Base-by-base conservation (phyloP, 768 basidiomycete genomes). In the Mycena indigotica region DNA sequence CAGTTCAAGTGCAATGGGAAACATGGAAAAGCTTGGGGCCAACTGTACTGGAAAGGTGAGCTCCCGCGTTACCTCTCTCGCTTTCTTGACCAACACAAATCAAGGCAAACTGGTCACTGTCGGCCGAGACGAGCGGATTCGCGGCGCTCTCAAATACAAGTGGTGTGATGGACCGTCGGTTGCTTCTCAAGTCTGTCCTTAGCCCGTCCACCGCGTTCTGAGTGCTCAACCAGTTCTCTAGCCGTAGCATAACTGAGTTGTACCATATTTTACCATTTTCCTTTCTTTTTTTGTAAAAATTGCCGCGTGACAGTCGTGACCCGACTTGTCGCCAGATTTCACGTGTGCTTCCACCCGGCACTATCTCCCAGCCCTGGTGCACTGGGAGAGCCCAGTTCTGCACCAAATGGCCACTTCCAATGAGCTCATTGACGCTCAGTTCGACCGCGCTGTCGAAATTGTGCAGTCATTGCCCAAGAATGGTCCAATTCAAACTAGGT, bases 381-480 rank as follows among this genome's bases (percentile, higher is more conserved):
- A 38, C 10, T 23, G 41, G 8, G 13, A 21, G 23, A 13, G 21
- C 41, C 41, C 23, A 35, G 32, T 19, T 23, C 8, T 44, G 8
- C 41, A 44, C 41, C 5, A 23, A 44, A 23, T 44, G 41, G 41
- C 54, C 88, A 79, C 84, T 54, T 83, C 87, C 24, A 80, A 75
- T 44, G 79, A 82, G 68, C 81, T 87, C 62, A 87, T 92, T 62
- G 87, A 91, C 63, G 82, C 83, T 49, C 93, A 95, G 72, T 98
- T 98, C 73, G 86, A 93, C 76, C 84, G 95, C 26, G 94, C 95
- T 3, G 95, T 98, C 10, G 89, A 95, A 72, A 96, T 98, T 54
- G 88, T 97, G 3, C 95, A 98, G 70, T 76, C 90, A 56, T 77
- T 97, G 28, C 94, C 95, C 1, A 96, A 96, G 79, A 92, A 86